Conservation (phyloP, 495 filamentous ascomycete species). For the Penicillium goetzii region DNA sequence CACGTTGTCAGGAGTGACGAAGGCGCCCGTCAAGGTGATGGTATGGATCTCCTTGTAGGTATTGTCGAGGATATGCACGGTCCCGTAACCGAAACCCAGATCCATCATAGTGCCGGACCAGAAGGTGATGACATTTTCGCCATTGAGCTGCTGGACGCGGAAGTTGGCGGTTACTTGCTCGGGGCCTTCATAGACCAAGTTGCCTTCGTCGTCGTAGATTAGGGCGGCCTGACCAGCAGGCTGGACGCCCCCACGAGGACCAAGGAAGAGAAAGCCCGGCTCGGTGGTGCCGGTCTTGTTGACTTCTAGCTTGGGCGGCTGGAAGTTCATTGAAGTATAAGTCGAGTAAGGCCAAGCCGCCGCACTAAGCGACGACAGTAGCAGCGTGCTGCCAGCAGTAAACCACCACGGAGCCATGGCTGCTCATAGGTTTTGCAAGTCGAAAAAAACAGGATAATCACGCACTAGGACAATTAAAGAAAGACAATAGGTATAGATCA, state of each 20-base stretch:
- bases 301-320: slow-evolving; percentile 37
- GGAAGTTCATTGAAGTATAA: slow-evolving; percentile 32
- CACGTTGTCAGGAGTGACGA: slow-evolving; percentile 35
- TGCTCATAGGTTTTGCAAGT: not conserved
- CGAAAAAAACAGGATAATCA: not conserved
- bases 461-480: not conserved
- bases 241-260: slow-evolving; percentile 37
- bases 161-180: slow-evolving; percentile 42
- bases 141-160: slow-evolving; percentile 38
- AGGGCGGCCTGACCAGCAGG: slow-evolving; percentile 36
- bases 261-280: slow-evolving; percentile 42
- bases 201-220: slow-evolving; percentile 40
- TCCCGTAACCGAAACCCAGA: slow-evolving; percentile 39
- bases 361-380: slow-evolving; percentile 28
- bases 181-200: slow-evolving; percentile 41
- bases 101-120: slow-evolving; percentile 43
- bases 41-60: slow-evolving; percentile 46
- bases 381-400: slow-evolving; percentile 32
- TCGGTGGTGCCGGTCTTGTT: slow-evolving; percentile 35
- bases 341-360: slow-evolving; percentile 35
- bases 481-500: not conserved
- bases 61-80: slow-evolving; percentile 43
- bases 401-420: slow-evolving; percentile 25
- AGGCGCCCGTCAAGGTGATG: slow-evolving; percentile 32
- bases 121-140: slow-evolving; percentile 41